phyloP scores from a whole-genome alignment of 2,329 filamentous ascomycete genomes.

The Monilinia fructigena region DNA sequence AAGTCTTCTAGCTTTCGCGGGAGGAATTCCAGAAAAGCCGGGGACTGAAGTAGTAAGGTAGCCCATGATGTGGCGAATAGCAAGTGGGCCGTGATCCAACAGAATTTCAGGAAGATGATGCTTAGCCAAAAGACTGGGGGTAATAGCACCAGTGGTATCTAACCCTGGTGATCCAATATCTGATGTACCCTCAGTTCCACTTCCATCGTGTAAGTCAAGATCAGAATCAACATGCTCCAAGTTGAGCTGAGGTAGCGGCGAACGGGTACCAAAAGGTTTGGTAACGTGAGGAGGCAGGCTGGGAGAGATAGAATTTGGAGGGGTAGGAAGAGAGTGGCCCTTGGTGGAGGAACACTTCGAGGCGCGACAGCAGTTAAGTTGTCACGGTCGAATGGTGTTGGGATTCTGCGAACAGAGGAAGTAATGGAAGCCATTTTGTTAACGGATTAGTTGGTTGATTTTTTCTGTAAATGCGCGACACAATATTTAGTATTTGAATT shows the following conservation, averaged over 20 bases:
- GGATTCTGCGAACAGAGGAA: slow-evolving; percentile 64
- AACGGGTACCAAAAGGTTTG: slow-evolving; percentile 56
- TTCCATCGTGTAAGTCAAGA: slow-evolving; percentile 70
- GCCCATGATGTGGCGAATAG: slow-evolving; percentile 93
- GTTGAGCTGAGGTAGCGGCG: slow-evolving; percentile 40
- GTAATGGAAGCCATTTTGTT: slow-evolving; percentile 62
- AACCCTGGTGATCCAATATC: slow-evolving; percentile 42
- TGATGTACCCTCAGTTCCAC: slow-evolving; percentile 35
- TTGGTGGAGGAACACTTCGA: slow-evolving; percentile 55
- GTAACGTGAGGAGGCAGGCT: slow-evolving; percentile 78
- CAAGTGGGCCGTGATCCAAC: slow-evolving; percentile 82
- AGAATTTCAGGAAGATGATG: slow-evolving; percentile 89
- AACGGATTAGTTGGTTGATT: slow-evolving; percentile 36
- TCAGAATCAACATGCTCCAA: slow-evolving; percentile 77
- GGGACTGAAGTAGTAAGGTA: slow-evolving; percentile 91
- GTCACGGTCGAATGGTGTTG: slow-evolving; percentile 61
- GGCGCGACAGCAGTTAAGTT: slow-evolving; percentile 72
- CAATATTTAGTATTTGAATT: slow-evolving; percentile 32
- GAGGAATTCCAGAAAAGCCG: slow-evolving; percentile 84
- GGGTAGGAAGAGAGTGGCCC: slow-evolving; percentile 72
- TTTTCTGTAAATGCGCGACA: slow-evolving; percentile 39
- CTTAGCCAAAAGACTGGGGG: slow-evolving; percentile 79
- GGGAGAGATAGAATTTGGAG: slow-evolving; percentile 93
- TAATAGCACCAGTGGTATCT: slow-evolving; percentile 81
- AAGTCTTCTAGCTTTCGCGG: slow-evolving; percentile 83